These are phyloP conservation scores for Sanghuangporus weigelae DNA, from an alignment of 1,284 basidiomycete species.

Conservation along the genomic window DNA sequence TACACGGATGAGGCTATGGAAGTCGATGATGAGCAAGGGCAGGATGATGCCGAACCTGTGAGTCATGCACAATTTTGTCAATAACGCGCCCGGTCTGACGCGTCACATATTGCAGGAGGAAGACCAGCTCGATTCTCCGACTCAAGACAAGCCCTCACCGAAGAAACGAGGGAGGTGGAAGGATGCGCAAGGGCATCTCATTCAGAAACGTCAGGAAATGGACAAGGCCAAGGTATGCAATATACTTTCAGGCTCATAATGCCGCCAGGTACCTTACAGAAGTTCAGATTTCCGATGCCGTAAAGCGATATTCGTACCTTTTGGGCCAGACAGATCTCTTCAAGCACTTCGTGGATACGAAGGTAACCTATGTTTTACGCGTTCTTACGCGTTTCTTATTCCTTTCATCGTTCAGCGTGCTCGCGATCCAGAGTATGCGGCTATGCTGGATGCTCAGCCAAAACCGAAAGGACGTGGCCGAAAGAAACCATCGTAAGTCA, in stretches of 20 bases:
- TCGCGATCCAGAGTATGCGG: conserved; percentile 92
- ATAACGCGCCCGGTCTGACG: background rate
- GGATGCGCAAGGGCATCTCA: conserved; percentile 62
- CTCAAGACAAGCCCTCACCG: conserved; percentile 33
- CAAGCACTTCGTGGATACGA: conserved; percentile 94
- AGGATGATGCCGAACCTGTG: conserved; percentile 48
- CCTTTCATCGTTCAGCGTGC: conserved; percentile 51
- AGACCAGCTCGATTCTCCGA: conserved; percentile 32
- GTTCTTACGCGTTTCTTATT: background rate
- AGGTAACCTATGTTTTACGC: conserved; percentile 43
- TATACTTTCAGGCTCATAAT: background rate
- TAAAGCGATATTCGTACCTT: conserved; percentile 93
- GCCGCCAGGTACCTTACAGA: background rate
- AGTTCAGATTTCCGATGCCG: conserved; percentile 81
- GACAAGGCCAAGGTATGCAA: conserved; percentile 70
- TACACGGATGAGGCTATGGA: conserved; percentile 42
- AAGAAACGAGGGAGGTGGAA: conserved; percentile 61
- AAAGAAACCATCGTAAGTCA: conserved; percentile 69
- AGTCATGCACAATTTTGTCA: conserved; percentile 21
- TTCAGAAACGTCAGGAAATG: conserved; percentile 69
- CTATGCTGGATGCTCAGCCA: conserved; percentile 79
- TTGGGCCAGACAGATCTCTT: conserved; percentile 95
- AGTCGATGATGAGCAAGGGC: conserved; percentile 63
- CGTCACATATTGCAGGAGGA: conserved; percentile 20
- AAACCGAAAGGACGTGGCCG: conserved; percentile 77